Base-by-base conservation (phyloP, 805 yeast species). In the Candida ulmi region DNA sequence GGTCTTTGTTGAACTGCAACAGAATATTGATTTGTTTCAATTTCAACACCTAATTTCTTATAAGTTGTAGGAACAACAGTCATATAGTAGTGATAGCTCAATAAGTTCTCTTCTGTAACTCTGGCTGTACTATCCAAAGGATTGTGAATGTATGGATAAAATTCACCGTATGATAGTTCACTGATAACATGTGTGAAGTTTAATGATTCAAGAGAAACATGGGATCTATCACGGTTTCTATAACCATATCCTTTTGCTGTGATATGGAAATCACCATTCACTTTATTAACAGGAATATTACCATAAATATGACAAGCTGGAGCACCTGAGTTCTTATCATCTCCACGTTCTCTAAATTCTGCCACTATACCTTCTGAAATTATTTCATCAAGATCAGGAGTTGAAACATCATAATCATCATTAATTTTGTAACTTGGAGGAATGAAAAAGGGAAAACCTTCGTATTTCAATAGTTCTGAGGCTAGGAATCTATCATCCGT, bases 141-240 rank as follows among this genome's bases (percentile, higher is more conserved):
- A 55, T 91, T 91, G 50, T 82, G 72, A 46, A 90, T 70, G 50
- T 75, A 83, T 3, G 99, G 97, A 55, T 78, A 88, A 60, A 83
- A 88, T 28, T 78, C 86, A 12, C 99, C 99, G 62, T 81, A 91
- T 11, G 97, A 88, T 46, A 88, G 76, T 60, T 91, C 98, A 43
- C 76, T 76, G 43, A 93, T 81, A 5, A 78, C 77, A 61, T 93
- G 99, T 1, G 95, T 74, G 57, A 91, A 83, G 55, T 91, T 85
- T 42, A 86, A 62, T 17, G 71, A 62, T 30, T 76, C 76, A 8
- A 54, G 26, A 1, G 75, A 76, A 11, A 72, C 68, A 32, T 62
- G 61, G 34, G 74, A 64, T 42, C 75, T 61, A 17, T 47, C 48
- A 16, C 36, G 35, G 44, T 72, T 80, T 29, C 62, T 48, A 45